Conservation (phyloP, 2,329 filamentous ascomycete species). For the Claviceps sp. region DNA sequence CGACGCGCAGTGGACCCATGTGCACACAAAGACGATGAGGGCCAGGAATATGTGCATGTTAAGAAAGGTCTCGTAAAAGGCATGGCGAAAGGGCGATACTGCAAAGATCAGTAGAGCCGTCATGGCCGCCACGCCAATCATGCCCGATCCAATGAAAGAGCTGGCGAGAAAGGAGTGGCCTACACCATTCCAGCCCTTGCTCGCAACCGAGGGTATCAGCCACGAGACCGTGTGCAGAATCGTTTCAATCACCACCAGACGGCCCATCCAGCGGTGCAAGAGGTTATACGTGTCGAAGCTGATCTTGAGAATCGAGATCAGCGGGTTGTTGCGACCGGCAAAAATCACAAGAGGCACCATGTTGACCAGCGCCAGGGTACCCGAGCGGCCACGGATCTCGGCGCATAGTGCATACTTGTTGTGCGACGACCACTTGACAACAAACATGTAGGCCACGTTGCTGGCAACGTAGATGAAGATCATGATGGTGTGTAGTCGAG, state of each 20-base stretch:
- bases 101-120: conserved; percentile 55
- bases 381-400: conserved; percentile 74
- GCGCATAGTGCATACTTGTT: conserved; percentile 57
- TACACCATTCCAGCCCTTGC: conserved; percentile 49
- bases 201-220: conserved; percentile 56
- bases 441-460: conserved; percentile 50
- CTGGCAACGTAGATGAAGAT: conserved; percentile 43
- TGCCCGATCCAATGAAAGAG: conserved; percentile 53
- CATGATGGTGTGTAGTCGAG: conserved; percentile 47
- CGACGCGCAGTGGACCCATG: conserved; percentile 66
- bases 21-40: conserved; percentile 50
- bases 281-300: conserved; percentile 94
- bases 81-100: conserved; percentile 71
- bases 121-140: conserved; percentile 48
- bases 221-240: conserved; percentile 60
- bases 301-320: conserved; percentile 69
- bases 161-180: conserved; percentile 38
- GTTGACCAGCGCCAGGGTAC: conserved; percentile 74
- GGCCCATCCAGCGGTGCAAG: conserved; percentile 58
- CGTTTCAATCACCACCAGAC: conserved; percentile 55
- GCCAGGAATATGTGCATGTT: conserved; percentile 71
- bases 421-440: conserved; percentile 43
- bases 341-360: conserved; percentile 85
- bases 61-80: conserved; percentile 95
- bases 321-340: conserved; percentile 82